Base-by-base conservation (phyloP, 495 filamentous ascomycete genomes). In the Poronia punctata region DNA sequence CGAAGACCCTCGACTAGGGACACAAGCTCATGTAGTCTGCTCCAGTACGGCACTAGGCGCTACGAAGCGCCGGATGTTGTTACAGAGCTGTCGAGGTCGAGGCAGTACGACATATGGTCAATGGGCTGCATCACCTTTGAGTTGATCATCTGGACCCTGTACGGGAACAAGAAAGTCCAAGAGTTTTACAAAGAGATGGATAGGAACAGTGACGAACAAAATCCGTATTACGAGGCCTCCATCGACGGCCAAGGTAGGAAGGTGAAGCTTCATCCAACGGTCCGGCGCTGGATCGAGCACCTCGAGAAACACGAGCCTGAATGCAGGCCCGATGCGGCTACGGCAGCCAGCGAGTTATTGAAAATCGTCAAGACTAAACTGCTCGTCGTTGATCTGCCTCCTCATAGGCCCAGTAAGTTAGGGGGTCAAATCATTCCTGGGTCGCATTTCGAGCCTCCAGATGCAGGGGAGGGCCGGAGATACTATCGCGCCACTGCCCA, bases 121-220 rank as follows among this genome's bases (percentile, higher is more conserved):
- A 60, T 67, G 38, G 63, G 63, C 3, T 65, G 61, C 38, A 48
- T 65, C 15, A 48, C 42, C 10, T 29, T 67, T 6, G 63, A 67
- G 43, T 43, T 60, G 22, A 36, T 62, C n/a, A 52, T 62, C 19
- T 67, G 63, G 63, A 29, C 65, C 20, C 40, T 67, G 2, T 57
- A 60, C 33, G 61, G 59, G 2, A 17, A 38, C 8, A 23, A 46
- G 1, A 39, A 29, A 3, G 25, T 60, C 9, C 18, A 49, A 14
- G 20, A 39, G 1, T 56, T 64, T 27, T 25, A 35, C 2, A 6
- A 17, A 16, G 23, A 50, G 4, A 19, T 55, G 24, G 29, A 43
- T 18, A 38, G 35, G 30, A 23, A 38, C n/a, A 16, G 22, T 15
- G 10, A 15, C 28, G 29, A 37, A 7, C n/a, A 11, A 10, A 8